phyloP scores from a whole-genome alignment of 2,329 filamentous ascomycete genomes.

The Penicillium expansum region DNA sequence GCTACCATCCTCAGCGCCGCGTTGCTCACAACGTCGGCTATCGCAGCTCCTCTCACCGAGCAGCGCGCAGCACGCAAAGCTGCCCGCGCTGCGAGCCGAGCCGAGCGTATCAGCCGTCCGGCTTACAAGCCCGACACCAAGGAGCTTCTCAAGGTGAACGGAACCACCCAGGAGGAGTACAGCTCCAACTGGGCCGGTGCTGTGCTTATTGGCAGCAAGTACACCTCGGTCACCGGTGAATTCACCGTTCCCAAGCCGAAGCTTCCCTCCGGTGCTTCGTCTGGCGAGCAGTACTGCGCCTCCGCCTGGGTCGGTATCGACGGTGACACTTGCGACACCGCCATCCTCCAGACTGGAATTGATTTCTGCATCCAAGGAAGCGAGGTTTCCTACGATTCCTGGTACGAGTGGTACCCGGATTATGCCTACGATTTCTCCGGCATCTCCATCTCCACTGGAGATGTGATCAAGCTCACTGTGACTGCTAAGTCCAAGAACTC shows the following conservation, averaged over 20 bases:
- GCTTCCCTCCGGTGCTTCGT: slow-evolving; percentile 35
- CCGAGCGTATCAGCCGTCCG: slow-evolving; percentile 29
- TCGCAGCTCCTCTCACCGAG: slow-evolving; percentile 51
- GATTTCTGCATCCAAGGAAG: slow-evolving; percentile 50
- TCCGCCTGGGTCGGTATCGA: slow-evolving; percentile 60
- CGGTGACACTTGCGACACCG: slow-evolving; percentile 53
- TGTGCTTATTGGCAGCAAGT: slow-evolving; percentile 51
- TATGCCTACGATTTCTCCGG: slow-evolving; percentile 51
- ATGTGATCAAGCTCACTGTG: slow-evolving; percentile 43
- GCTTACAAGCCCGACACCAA: slow-evolving; percentile 29
- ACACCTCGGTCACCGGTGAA: slow-evolving; percentile 52
- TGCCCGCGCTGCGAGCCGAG: slow-evolving; percentile 26
- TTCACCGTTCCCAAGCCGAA: slow-evolving; percentile 52
- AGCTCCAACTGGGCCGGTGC: slow-evolving; percentile 58
- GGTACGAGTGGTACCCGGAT: slow-evolving; percentile 60
- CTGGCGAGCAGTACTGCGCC: slow-evolving; percentile 40
- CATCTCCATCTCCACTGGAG: slow-evolving; percentile 45
- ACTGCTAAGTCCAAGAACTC: slow-evolving; percentile 40
- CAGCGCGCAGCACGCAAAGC: slow-evolving; percentile 26
- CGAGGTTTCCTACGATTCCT: slow-evolving; percentile 50
- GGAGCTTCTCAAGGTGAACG: slow-evolving; percentile 31
- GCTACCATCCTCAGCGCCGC: slow-evolving; percentile 35
- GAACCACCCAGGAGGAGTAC: slow-evolving; percentile 46
- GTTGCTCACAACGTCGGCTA: slow-evolving; percentile 43
- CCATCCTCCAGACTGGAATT: slow-evolving; percentile 56